Percentiles rank a stretch among this genome's conserved stretches.
Conservation (phyloP, 441 rosid species). For the Croton setiger region DNA sequence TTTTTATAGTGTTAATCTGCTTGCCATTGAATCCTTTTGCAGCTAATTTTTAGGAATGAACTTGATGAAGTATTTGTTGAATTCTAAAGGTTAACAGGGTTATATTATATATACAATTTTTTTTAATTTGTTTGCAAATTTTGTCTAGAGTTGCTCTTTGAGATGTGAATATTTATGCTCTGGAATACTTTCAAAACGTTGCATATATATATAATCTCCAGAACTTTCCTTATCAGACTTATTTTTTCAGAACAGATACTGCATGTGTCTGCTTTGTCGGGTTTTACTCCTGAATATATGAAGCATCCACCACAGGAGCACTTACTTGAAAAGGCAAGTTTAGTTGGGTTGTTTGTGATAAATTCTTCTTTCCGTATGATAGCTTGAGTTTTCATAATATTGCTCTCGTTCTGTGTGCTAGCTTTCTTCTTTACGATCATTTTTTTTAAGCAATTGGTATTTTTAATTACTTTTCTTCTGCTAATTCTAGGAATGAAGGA, state of each 20-base stretch:
- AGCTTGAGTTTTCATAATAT: not conserved
- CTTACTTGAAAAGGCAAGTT: conserved; percentile 67
- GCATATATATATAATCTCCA: not conserved
- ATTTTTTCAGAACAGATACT: conserved; percentile 7
- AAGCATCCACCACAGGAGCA: conserved; percentile 59
- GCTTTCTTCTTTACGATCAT: not conserved
- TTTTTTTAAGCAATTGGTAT: not conserved
- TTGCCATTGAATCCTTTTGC: not conserved
- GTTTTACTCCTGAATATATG: conserved; percentile 39
- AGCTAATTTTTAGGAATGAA: not conserved
- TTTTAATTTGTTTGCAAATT: too few relatives aligned
- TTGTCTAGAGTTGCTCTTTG: not conserved
- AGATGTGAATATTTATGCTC: not conserved
- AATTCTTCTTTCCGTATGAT: conserved; percentile 8
- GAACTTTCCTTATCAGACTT: not conserved
- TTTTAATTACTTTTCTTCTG: not conserved
- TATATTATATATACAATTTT: too few relatives aligned
- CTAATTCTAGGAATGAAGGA: not conserved
- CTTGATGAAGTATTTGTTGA: not conserved
- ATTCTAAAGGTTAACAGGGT: not conserved
- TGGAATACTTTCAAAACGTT: not conserved
- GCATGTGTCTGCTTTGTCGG: conserved; percentile 19
- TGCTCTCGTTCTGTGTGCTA: not conserved
- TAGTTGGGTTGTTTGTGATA: not conserved
- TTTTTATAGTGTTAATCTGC: too few relatives aligned